Base-by-base conservation (phyloP, 75 land plant genomes). In the Picea sitchensis region DNA sequence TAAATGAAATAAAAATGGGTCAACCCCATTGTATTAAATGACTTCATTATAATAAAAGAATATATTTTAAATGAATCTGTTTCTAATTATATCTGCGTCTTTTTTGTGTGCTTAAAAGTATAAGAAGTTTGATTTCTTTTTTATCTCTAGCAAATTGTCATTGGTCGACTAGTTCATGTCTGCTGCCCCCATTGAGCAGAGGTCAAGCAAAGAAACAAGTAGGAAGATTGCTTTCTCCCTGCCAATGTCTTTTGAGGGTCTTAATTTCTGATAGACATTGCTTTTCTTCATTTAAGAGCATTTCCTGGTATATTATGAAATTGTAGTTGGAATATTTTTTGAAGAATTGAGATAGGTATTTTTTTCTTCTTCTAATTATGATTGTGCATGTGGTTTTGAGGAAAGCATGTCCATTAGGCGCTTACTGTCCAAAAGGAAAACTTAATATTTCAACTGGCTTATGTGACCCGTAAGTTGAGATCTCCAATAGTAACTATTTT, bases 381-480 rank as follows among this genome's bases (percentile, higher is more conserved):
- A 69, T 41, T 75, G 8, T 73, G 72, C 34, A 75, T 71, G 17
- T 47, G 32, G 54, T 17, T 68, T 57, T 17, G 38, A 78, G 58
- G 90, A 80, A 77, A 96, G 98, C 98, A 75, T 96, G 98, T 75
- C 98, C 98, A 14, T 67, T 94, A 68, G 98, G 98, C 61, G 82
- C 98, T 63, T 91, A 96, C 79, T 96, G 98, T 36, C 98, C 96
- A 31, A 61, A 60, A 61, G 96, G 89, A 59, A 86, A 79, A 51
- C 84, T 91, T 23, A 92, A 94, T 74, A 86, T 80, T 65, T 83
- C 86, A 12, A 88, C 89, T 68, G 93, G 93, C 17, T n/a, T 82
- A 30, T 96, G 98, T 84, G 88, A 87, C 41, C 98, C 98, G 98
- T 96, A 90, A 88, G 99, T 92, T 73, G 26, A 9, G 51, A 61